These are phyloP conservation scores for Erodium trifolium DNA, from an alignment of 441 rosid genomes.

Conservation along the genomic window DNA sequence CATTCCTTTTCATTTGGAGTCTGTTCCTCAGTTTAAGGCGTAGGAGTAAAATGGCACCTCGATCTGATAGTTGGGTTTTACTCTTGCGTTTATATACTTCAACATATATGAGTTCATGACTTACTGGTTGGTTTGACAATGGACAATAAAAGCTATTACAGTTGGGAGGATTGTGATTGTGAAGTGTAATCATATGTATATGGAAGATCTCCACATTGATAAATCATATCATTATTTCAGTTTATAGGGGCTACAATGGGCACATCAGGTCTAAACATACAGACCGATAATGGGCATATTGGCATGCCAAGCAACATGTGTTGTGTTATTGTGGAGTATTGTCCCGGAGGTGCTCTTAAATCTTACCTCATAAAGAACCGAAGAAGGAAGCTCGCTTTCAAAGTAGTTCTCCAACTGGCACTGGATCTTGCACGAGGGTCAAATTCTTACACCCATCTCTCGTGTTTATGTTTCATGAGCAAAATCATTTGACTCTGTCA, in stretches of 20 bases:
- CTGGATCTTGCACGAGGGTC: constrained; percentile 97
- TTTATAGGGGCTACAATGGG: constrained; percentile 96
- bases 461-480: background rate
- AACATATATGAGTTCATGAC: too few species aligned
- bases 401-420: constrained; percentile 82
- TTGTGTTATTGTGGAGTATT: constrained; percentile 93
- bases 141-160: too few species aligned
- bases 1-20: too few species aligned
- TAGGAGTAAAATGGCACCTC: too few species aligned
- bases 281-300: constrained; percentile 68
- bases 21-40: too few species aligned
- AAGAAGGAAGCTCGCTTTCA: constrained; percentile 78
- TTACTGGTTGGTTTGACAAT: too few species aligned
- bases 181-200: too few species aligned
- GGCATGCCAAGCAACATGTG: constrained; percentile 77
- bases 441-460: constrained; percentile 8
- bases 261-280: constrained; percentile 61
- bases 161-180: too few species aligned
- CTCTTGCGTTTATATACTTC: too few species aligned
- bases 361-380: constrained; percentile 75
- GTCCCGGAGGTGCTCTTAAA: constrained; percentile 86
- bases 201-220: too few species aligned
- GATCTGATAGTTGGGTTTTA: too few species aligned
- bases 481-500: constrained; percentile 21
- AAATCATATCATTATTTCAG: constrained; percentile 26